Base-by-base conservation (phyloP, 805 yeast species). In the Ogataea trehaloabstinens region DNA sequence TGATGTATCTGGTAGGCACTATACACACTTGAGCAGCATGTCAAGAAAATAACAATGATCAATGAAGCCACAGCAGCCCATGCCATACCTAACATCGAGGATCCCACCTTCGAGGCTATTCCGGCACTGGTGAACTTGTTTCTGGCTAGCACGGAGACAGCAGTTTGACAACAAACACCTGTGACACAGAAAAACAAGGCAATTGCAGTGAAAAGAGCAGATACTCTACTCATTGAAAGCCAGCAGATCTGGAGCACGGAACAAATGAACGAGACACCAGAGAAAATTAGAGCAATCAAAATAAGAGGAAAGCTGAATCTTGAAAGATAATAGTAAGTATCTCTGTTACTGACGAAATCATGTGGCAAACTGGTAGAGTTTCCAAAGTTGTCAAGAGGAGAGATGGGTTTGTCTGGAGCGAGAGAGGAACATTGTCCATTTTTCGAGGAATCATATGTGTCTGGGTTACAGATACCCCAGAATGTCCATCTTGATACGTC, bases 61-160 rank as follows among this genome's bases (percentile, higher is more conserved):
- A 76, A 59, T 45, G 71, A 61, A 4, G 74, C 80, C 38, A 78
- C 77, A 17, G 86, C 67, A 36, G 88, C 83, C 95, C 95, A 85
- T 5, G 79, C 56, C 39, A 83, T 55, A 54, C 84, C 90, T 58
- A 80, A 59, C 53, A 75, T 61, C 33, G 75, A 64, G 22, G 77
- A 70, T 45, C 88, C 86, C 41, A 84, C 46, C 38, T 71, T 66
- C 29, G 80, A 70, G 12, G 48, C 41, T 45, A 68, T 55, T 30
- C 66, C 71, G 20, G 61, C 74, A 43, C 66, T 58, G 28, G 61
- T 55, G 74, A 90, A 90, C 19, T 83, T 82, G 52, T 78, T 70
- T 58, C 72, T 81, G 33, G 86, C 93, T 67, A 85, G 57, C n/a
- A 83, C 95, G 45, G 74, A 62, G 31, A 76, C 85, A 3, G 95